Evolutionary conservation across 352 stramenopile genomes (phyloP).

Genomic region (Phytopythium boreale): DNA sequence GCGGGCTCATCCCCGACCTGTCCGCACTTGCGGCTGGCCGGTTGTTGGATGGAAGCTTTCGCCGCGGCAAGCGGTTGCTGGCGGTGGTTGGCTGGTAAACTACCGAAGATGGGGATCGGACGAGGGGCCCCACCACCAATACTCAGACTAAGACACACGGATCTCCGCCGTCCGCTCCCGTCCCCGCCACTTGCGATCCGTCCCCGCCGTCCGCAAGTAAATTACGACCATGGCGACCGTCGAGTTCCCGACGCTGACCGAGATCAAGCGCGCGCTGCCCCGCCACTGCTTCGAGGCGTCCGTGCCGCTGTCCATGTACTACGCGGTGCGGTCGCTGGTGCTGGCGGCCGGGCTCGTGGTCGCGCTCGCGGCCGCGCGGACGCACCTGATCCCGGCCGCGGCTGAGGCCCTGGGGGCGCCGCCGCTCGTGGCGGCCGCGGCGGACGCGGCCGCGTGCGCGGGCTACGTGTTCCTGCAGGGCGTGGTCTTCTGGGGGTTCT

Average conservation of each 20-base stretch:
- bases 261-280: slow-evolving; percentile 78
- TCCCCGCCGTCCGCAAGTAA: background rate
- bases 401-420: slow-evolving; percentile 7
- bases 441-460: slow-evolving; percentile 46
- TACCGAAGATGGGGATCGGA: no score
- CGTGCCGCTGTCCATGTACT: slow-evolving; percentile 67
- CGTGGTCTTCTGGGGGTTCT: slow-evolving; percentile 83
- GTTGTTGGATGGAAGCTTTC: background rate
- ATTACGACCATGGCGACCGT: slow-evolving; percentile 19
- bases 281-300: slow-evolving; percentile 73
- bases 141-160: background rate
- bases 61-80: background rate
- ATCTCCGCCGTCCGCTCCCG: background rate
- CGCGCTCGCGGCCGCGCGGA: slow-evolving; percentile 37
- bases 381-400: slow-evolving; percentile 29
- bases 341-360: slow-evolving; percentile 41
- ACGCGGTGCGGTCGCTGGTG: slow-evolving; percentile 51
- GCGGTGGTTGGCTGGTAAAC: background rate
- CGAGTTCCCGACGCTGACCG: slow-evolving; percentile 73
- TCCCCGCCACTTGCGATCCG: background rate
- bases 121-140: background rate
- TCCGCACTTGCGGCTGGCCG: background rate
- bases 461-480: slow-evolving; percentile 71
- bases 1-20: no score
- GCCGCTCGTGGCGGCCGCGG: slow-evolving; percentile 8